phyloP scores from a whole-genome alignment of 169 alveolate genomes.

The Plasmodium malariae region DNA sequence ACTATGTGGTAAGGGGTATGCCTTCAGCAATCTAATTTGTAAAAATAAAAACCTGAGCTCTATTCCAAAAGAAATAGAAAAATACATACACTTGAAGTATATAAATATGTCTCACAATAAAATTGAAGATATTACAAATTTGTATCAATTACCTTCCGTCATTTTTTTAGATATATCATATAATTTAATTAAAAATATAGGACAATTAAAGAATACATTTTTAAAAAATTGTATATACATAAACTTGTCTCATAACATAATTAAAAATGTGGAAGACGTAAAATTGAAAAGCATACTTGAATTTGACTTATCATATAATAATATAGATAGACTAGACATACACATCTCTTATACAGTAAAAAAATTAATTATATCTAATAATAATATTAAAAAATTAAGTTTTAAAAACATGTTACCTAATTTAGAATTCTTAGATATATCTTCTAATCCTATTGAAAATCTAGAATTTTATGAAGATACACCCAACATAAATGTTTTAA shows the following conservation, averaged over 20 bases:
- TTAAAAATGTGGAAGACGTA: constrained; percentile 36
- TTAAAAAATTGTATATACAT: constrained; percentile 49
- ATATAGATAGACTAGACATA: constrained; percentile 20
- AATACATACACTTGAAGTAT: constrained; percentile 49
- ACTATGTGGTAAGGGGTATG: constrained; percentile 56
- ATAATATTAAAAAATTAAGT: constrained; percentile 29
- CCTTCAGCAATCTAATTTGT: constrained; percentile 47
- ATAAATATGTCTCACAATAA: constrained; percentile 67
- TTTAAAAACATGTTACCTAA: constrained; percentile 38
- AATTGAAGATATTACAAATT: constrained; percentile 17
- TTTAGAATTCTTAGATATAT: constrained; percentile 40
- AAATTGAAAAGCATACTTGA: constrained; percentile 19
- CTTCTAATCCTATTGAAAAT: constrained; percentile 63
- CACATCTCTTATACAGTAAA: constrained; percentile 14
- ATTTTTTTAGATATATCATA: constrained; percentile 53
- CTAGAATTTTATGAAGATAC: constrained; percentile 20
- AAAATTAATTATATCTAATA: constrained; percentile 44
- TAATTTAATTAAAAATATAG: constrained; percentile 25
- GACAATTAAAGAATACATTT: background rate
- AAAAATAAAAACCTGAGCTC: constrained; percentile 17
- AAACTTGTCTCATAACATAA: constrained; percentile 44
- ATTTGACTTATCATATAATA: constrained; percentile 43
- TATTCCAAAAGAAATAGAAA: constrained; percentile 40
- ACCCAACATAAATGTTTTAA: constrained; percentile 31
- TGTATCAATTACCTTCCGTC: constrained; percentile 13